Base-by-base conservation (phyloP, 768 basidiomycete species). In the Tricholomella constricta region DNA sequence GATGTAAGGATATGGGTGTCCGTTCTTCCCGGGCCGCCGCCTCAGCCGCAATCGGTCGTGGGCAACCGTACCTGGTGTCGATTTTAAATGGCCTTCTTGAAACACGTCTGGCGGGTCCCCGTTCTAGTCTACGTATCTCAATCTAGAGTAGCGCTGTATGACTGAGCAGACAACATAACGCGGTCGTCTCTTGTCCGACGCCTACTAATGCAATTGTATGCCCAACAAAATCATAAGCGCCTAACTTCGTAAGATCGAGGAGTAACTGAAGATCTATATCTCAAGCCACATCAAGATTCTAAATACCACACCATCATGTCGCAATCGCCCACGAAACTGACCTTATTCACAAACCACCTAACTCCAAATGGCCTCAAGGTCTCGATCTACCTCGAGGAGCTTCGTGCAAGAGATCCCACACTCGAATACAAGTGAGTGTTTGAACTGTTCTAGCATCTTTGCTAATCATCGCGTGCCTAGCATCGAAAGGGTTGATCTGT, bases 281-380 rank as follows among this genome's bases (percentile, higher is more conserved):
- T 20, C 26, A 29, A 14, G 34, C 34, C 34, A 35, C 34, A 9
- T 4, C 34, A 14, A 15, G 20, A 19, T 37, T 19, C 36, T n/a
- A 31, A 31, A 11, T 19, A 15, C 4, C 36, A 19, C 36, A 40
- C 6, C 10, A 40, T 22, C 20, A 52, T 32, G 41, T 52, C 52
- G 34, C 20, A 50, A 6, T 17, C 52, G 19, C 15, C 35, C 6
- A 54, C 49, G 49, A 54, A 59, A 14, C 20, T 64, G 36, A 58
- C 51, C 8, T 35, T 64, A 5, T 58, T 57, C 34, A 60, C 56
- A 5, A 62, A 62, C 32, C 60, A 64, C 12, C 52, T 64, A 15
- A 51, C 62, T n/a, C 62, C 62, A 1, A 62, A 64, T 44, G 62
- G 62, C 19, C 60, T 62, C 52, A 62, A 62, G 25, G 58, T 64